phyloP scores from a whole-genome alignment of 2,329 filamentous ascomycete genomes.

The Neoascochyta sp. region DNA sequence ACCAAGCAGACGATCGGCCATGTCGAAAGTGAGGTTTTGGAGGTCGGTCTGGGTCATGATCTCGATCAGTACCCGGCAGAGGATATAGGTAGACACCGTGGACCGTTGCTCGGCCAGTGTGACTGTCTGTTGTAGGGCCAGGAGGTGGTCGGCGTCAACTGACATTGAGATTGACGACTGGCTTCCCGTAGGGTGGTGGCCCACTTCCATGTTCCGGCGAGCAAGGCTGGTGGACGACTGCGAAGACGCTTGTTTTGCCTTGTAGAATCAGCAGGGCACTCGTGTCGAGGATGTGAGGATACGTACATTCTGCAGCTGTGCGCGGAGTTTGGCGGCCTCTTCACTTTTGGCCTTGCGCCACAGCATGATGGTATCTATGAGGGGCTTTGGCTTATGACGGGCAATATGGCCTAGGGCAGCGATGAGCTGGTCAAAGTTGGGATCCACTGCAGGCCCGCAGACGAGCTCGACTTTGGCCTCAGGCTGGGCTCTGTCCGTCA shows the following conservation, averaged over 20 bases:
- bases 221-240: constrained; percentile 22
- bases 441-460: constrained; percentile 84
- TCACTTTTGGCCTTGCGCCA: constrained; percentile 98
- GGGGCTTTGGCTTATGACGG: constrained; percentile 84
- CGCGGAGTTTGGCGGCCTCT: constrained; percentile 53
- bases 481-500: constrained; percentile 72
- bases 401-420: constrained; percentile 91
- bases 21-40: constrained; percentile 77
- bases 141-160: constrained; percentile 27
- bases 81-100: constrained; percentile 90
- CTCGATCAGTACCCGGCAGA: constrained; percentile 89
- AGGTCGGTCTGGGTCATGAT: constrained; percentile 89
- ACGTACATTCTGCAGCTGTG: constrained; percentile 31
- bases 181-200: constrained; percentile 24
- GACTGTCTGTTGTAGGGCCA: constrained; percentile 64
- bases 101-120: constrained; percentile 82
- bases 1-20: constrained; percentile 89
- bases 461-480: constrained; percentile 84
- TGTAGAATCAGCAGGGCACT: constrained; percentile 13
- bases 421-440: constrained; percentile 89
- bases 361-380: constrained; percentile 97
- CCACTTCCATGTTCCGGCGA: constrained; percentile 37
- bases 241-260: constrained; percentile 32
- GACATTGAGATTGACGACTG: constrained; percentile 24
- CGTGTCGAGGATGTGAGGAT: not conserved